Conservation (phyloP, 2,329 filamentous ascomycete genomes). For the Fusarium pseudonygamai region DNA sequence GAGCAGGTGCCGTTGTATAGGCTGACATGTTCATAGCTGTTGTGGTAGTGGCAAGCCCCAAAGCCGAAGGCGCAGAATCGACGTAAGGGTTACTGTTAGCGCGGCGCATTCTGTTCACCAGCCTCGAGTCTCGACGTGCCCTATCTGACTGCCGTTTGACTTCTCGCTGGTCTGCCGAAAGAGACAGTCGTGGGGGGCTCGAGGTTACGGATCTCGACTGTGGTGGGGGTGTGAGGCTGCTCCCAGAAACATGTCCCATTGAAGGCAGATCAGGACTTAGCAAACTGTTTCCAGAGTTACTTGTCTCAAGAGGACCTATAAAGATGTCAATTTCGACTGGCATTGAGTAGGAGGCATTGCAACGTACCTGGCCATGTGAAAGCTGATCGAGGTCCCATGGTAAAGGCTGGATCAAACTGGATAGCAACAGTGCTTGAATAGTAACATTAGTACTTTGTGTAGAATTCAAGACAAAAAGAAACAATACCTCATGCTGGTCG, state of each 20-base stretch:
- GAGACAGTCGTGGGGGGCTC: slow-evolving; percentile 64
- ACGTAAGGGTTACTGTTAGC: slow-evolving; percentile 58
- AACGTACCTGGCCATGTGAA: slow-evolving; percentile 61
- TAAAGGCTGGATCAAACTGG: slow-evolving; percentile 61
- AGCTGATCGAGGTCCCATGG: slow-evolving; percentile 60
- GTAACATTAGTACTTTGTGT: slow-evolving; percentile 16
- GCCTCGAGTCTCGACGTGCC: slow-evolving; percentile 66
- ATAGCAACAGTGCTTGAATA: slow-evolving; percentile 57
- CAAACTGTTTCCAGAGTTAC: slow-evolving; percentile 46
- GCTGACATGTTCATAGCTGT: slow-evolving; percentile 56
- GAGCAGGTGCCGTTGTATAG: slow-evolving; percentile 61
- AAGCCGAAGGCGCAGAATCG: slow-evolving; percentile 49
- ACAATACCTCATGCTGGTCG: slow-evolving; percentile 40
- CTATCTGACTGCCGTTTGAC: slow-evolving; percentile 69
- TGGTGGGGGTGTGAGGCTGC: slow-evolving; percentile 61
- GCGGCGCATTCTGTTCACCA: slow-evolving; percentile 60
- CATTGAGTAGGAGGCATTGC: not conserved
- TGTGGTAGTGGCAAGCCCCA: slow-evolving; percentile 52
- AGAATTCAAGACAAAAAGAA: not conserved
- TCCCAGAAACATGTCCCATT: slow-evolving; percentile 59
- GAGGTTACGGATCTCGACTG: slow-evolving; percentile 63
- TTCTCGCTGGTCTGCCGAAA: slow-evolving; percentile 69
- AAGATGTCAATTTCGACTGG: not conserved
- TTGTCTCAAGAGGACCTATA: slow-evolving; percentile 50
- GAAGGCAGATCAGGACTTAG: slow-evolving; percentile 57